Conservation (phyloP, 306 rosid species). For the Fragaria vesca region DNA sequence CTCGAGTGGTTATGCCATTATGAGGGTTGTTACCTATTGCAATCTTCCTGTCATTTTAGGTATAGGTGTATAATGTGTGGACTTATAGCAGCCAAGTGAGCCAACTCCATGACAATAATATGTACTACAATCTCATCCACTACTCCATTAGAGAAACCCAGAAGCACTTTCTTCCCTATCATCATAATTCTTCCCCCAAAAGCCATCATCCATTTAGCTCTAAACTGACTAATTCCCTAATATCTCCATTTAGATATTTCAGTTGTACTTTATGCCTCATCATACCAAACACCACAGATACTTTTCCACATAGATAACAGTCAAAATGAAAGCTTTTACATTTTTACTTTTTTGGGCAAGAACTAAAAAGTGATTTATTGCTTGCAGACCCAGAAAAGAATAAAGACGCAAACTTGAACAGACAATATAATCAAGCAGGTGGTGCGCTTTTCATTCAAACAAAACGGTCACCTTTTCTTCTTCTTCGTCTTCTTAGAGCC, state of each 20-base stretch:
- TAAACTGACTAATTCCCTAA: neutral
- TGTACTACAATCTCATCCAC: conserved; percentile 27
- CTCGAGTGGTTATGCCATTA: conserved; percentile 43
- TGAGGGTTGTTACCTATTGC: conserved; percentile 49
- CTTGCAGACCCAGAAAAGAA: neutral
- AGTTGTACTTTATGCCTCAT: neutral
- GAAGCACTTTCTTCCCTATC: conserved; percentile 9
- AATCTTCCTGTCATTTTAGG: conserved; percentile 36
- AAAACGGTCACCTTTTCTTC: conserved; percentile 24
- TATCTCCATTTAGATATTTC: neutral
- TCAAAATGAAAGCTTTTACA: neutral
- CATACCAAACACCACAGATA: neutral
- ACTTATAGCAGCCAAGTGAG: conserved; percentile 15
- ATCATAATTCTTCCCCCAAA: neutral
- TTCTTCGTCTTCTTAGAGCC: conserved; percentile 4
- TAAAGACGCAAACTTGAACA: neutral
- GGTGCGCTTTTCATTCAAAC: conserved; percentile 7
- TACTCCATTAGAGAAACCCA: conserved; percentile 18
- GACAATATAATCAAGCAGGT: neutral
- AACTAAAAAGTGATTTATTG: neutral
- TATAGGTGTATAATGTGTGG: conserved; percentile 16
- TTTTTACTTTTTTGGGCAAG: neutral
- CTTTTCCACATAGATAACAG: neutral
- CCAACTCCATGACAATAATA: conserved; percentile 12
- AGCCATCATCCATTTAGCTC: neutral